Evolutionary conservation across 495 filamentous ascomycete species (phyloP), one percentile per base, ranked within the genome.

Genomic region (Lindgomyces ingoldianus): DNA sequence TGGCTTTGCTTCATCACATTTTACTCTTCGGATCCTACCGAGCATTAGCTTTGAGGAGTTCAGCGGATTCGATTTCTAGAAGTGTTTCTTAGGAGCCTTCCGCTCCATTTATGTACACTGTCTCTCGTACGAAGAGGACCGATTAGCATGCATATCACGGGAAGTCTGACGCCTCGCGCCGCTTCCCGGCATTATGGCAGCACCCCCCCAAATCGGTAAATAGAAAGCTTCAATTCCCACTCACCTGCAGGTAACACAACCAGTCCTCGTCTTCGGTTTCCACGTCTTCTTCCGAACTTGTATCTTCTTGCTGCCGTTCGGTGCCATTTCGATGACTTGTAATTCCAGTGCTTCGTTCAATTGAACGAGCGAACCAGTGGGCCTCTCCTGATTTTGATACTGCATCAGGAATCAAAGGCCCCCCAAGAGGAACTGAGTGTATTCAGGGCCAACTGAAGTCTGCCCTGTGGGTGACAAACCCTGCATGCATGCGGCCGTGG

Each of bases 1-100:
- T 3, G 67, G 67, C 22, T 65, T 69, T 19, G 50, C 62, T 54
- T 69, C 67, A 21, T 69, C 67, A 33, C 67, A 69, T 51, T 69
- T 69, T n/a, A 69, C 62, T 29, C 67, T 29, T n/a, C 67, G 67
- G 18, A 69, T 65, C 42, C 67, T 69, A 24, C 18, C 9, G 10
- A 24, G 12, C n/a, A 6, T 41, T 59, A 14, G 33, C 42, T 49
- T 41, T 27, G n/a, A 30, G 9, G 1, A 21, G 8, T 39, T 10
- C n/a, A n/a, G n/a, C n/a, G n/a, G n/a, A n/a, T n/a, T n/a, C n/a
- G n/a, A n/a, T n/a, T n/a, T n/a, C n/a, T n/a, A n/a, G n/a, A n/a
- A n/a, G n/a, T n/a, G n/a, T n/a, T n/a, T n/a, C n/a, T n/a, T n/a
- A n/a, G n/a, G n/a, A n/a, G n/a, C n/a, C n/a, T n/a, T n/a, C n/a